Conservation (phyloP, 1,284 basidiomycete genomes). For the Athelia psychrophila region DNA sequence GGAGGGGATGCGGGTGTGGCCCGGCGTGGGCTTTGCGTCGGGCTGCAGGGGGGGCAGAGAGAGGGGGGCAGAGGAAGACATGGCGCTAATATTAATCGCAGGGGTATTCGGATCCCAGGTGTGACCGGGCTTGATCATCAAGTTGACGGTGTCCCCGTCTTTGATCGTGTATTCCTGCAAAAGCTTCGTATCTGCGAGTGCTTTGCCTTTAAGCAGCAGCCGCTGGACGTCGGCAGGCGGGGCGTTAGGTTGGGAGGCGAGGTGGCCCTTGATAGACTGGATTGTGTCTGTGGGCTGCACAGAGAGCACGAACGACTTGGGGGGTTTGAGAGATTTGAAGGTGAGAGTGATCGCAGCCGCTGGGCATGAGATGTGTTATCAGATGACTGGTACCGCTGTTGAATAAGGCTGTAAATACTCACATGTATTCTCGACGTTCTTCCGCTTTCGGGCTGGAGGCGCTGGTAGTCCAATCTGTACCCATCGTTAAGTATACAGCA, state of each 20-base stretch:
- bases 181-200: slow-evolving; percentile 81
- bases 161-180: slow-evolving; percentile 85
- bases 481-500: slow-evolving; percentile 4
- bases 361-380: slow-evolving; percentile 18
- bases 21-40: slow-evolving; percentile 27
- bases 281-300: slow-evolving; percentile 79
- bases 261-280: slow-evolving; percentile 69
- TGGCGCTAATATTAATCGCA: too few species aligned
- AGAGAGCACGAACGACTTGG: slow-evolving; percentile 69
- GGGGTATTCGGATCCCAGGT: slow-evolving; percentile 64
- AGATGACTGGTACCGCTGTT: slow-evolving; percentile 12
- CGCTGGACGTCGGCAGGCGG: slow-evolving; percentile 78
- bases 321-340: slow-evolving; percentile 88
- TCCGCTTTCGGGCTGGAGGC: slow-evolving; percentile 47
- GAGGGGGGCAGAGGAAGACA: slow-evolving; percentile 11
- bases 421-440: slow-evolving; percentile 14
- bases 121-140: slow-evolving; percentile 79
- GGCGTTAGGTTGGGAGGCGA: slow-evolving; percentile 59
- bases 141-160: slow-evolving; percentile 76
- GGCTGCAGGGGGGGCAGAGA: slow-evolving; percentile 22
- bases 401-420: slow-evolving; percentile 2
- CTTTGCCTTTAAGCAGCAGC: slow-evolving; percentile 89
- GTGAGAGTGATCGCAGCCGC: slow-evolving; percentile 61
- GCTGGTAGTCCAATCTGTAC: slow-evolving; percentile 55
- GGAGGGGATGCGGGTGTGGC: slow-evolving; percentile 62